Evolutionary conservation across 768 basidiomycete genomes (phyloP), one percentile per base, ranked within the genome.

Genomic region (Phylloporus sp.): DNA sequence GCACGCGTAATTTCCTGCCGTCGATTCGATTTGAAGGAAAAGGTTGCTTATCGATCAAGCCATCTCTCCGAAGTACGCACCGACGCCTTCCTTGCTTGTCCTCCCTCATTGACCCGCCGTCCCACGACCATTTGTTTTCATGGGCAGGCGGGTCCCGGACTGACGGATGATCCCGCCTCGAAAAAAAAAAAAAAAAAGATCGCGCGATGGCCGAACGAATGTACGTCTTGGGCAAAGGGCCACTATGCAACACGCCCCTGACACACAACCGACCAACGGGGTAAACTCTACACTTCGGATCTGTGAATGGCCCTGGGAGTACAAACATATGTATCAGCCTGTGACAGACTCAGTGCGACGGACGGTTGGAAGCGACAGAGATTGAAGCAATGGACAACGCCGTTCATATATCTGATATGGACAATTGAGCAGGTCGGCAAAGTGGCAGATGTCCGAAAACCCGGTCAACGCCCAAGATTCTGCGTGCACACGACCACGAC

Each of bases 71-170:
- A n/a, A n/a, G n/a, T n/a, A n/a, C n/a, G n/a, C n/a, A n/a, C n/a
- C n/a, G n/a, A n/a, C n/a, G n/a, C n/a, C n/a, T n/a, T n/a, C n/a
- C n/a, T n/a, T n/a, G n/a, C 36, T 22, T 22, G 8, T 20, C 18
- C 11, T 5, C 35, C 56, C 36, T 53, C 32, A 23, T 56, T 45
- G 45, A 45, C 26, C 40, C 42, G 49, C 24, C 12, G 9, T 29
- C 29, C n/a, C 31, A 35, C 48, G 45, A 45, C n/a, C 13, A 47
- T 59, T 42, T 32, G 29, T 43, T 46, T 24, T 31, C 15, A 36
- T 16, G n/a, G 44, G 28, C 11, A 51, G 43, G 50, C 39, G 22
- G 27, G 18, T 31, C n/a, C 28, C 39, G 47, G 40, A 16, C 27
- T 12, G 43, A 27, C 46, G 47, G 52, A 38, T 13, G 28, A 50